Evolutionary conservation across 176 grass and related monocot species (phyloP).

Genomic region (Calamus simplicifolius): DNA sequence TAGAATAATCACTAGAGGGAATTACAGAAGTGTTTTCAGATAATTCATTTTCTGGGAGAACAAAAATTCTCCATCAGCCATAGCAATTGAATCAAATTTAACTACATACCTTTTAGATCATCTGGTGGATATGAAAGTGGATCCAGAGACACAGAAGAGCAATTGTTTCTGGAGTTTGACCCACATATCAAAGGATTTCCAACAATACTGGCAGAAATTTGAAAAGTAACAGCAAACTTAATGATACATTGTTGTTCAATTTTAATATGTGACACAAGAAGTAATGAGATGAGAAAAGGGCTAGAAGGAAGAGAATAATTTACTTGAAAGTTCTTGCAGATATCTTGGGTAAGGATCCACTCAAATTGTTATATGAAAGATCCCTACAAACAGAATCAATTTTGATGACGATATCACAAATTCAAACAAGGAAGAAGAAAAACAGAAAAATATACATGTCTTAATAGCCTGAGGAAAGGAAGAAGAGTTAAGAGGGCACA

Average conservation of each 20-base stretch:
- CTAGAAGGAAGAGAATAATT: constrained; percentile 9
- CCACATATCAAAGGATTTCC: constrained; percentile 80
- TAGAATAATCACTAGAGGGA: background rate
- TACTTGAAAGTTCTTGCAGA: constrained; percentile 56
- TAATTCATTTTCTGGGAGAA: background rate
- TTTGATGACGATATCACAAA: background rate
- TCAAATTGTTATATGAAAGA: constrained; percentile 82
- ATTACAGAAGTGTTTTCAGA: no score
- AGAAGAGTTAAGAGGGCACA: no score
- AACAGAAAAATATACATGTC: background rate
- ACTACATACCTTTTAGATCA: constrained; percentile 6
- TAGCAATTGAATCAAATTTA: background rate
- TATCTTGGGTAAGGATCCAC: constrained; percentile 34
- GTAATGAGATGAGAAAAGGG: background rate
- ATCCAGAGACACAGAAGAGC: constrained; percentile 58
- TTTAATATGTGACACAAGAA: background rate
- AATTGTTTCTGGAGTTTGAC: constrained; percentile 51
- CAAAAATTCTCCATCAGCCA: background rate
- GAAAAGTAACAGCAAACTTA: background rate
- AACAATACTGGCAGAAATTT: constrained; percentile 45
- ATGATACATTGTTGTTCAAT: no score
- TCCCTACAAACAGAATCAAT: constrained; percentile 33
- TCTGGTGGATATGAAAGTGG: constrained; percentile 70
- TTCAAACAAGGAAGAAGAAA: constrained; percentile 7
- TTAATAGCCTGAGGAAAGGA: no score